Percentiles rank a stretch among this genome's conserved stretches.
Conservation (phyloP, 2,329 filamentous ascomycete species). For the Mycosphaerelloides madeirae region DNA sequence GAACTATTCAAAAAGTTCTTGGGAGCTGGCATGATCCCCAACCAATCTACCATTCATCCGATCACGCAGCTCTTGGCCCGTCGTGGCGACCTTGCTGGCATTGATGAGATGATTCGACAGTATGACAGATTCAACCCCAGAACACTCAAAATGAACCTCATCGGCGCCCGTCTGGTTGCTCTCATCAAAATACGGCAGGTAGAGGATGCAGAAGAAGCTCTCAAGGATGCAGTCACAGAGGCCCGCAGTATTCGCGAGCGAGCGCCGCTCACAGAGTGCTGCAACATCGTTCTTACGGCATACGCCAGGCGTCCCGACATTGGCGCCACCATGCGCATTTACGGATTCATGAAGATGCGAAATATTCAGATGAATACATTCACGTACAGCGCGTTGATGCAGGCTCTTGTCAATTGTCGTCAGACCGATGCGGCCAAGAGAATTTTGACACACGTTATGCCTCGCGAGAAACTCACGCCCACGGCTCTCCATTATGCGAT, state of each 20-base stretch:
- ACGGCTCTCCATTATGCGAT: slow-evolving; percentile 52
- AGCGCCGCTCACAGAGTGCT: slow-evolving; percentile 59
- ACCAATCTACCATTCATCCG: slow-evolving; percentile 63
- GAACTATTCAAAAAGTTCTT: slow-evolving; percentile 59
- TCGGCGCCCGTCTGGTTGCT: slow-evolving; percentile 62
- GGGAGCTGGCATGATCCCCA: slow-evolving; percentile 46
- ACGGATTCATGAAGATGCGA: slow-evolving; percentile 51
- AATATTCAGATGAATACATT: slow-evolving; percentile 50
- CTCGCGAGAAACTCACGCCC: slow-evolving; percentile 39
- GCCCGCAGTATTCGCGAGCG: slow-evolving; percentile 41
- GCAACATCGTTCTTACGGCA: slow-evolving; percentile 71
- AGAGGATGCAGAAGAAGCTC: slow-evolving; percentile 46
- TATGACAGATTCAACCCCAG: slow-evolving; percentile 50
- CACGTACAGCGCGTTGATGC: slow-evolving; percentile 60
- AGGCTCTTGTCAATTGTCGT: slow-evolving; percentile 49
- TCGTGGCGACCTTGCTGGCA: slow-evolving; percentile 67
- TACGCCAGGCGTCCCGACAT: slow-evolving; percentile 62
- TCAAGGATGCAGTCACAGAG: slow-evolving; percentile 48
- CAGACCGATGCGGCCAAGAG: slow-evolving; percentile 53
- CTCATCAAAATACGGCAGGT: slow-evolving; percentile 47
- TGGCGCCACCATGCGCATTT: slow-evolving; percentile 49
- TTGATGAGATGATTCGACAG: slow-evolving; percentile 58
- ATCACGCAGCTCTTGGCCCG: slow-evolving; percentile 68
- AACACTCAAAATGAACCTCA: slow-evolving; percentile 34
- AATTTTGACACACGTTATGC: slow-evolving; percentile 51